Base-by-base conservation (phyloP, 2,329 filamentous ascomycete species). In the Scytalidium lignicola region DNA sequence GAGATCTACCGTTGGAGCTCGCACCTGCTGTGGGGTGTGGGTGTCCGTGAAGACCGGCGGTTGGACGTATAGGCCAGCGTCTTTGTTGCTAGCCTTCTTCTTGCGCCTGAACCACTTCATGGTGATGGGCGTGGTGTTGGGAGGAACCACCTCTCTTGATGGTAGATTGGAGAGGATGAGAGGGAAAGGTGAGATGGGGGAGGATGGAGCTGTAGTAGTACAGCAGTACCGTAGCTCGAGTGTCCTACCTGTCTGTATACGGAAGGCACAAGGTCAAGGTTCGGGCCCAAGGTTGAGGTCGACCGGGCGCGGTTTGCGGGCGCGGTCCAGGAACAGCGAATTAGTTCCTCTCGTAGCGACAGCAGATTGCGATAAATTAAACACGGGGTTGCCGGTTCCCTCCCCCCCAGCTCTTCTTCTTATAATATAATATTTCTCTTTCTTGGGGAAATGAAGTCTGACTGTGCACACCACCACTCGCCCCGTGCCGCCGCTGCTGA, bases 101-200 rank as follows among this genome's bases (percentile, higher is more conserved):
- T 57, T 60, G 41, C 46, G 60, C 43, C 51, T 55, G 46, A 60
- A 60, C 56, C 56, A 61, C 51, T 57, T 58, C 60, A 61, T 61
- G 51, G 56, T 55, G 50, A 21, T 54, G 53, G 15, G 5, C 15
- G 32, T 17, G n/a, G 32, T n/a, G 15, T 7, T 5, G 15, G 15
- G n/a, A 37, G 8, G 15, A 37, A 9, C 12, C n/a, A 8, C 15
- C n/a, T 5, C 32, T 37, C 12, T n/a, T 37, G 32, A 17, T 8
- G 12, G 15, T 37, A 17, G 32, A 15, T n/a, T 13, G 32, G 32
- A 13, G 32, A 37, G 32, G n/a, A 37, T 17, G 32, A 15, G 32
- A 37, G 32, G 10, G n/a, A 37, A 37, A 5, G 32, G 15, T 5
- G n/a, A 17, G 32, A 37, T 7, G 32, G 32, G 32, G 32, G 32